Evolutionary conservation across 768 basidiomycete species (phyloP).

Genomic region (Mycena galopus): DNA sequence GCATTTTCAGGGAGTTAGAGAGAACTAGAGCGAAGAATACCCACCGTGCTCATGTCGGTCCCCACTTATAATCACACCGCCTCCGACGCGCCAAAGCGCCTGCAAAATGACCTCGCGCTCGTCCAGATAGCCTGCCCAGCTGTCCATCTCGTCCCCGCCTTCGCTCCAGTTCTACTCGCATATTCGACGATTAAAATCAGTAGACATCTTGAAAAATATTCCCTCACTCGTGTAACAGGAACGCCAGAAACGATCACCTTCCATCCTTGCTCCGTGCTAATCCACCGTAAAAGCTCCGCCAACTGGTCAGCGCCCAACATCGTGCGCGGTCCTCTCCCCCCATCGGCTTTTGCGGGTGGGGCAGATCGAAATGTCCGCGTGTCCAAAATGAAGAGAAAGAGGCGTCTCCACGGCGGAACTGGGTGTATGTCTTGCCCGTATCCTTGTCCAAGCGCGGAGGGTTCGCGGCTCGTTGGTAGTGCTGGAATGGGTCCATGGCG

Average conservation of each 20-base stretch:
- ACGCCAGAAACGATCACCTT: conserved; percentile 20
- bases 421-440: conserved; percentile 4
- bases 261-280: conserved; percentile 3
- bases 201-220: background rate
- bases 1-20: background rate
- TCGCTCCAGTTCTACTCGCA: conserved; percentile 18
- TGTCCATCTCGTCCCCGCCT: conserved; percentile 19
- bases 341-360: conserved; percentile 1
- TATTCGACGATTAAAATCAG: background rate
- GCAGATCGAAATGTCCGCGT: conserved; percentile 10
- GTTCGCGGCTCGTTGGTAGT: conserved; percentile 18
- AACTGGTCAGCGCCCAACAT: conserved; percentile 18
- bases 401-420: conserved; percentile 18
- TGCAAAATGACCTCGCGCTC: conserved; percentile 14
- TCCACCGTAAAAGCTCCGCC: conserved; percentile 5
- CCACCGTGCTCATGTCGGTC: conserved; percentile 20
- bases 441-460: background rate
- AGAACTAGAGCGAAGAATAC: background rate
- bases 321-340: background rate
- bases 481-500: conserved; percentile 12
- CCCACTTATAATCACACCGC: conserved; percentile 16
- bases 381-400: conserved; percentile 23
- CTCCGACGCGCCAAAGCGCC: conserved; percentile 16
- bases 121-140: conserved; percentile 15
- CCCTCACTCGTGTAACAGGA: conserved; percentile 16